Evolutionary conservation across 805 yeast genomes (phyloP).

Genomic region (Candida koratica): DNA sequence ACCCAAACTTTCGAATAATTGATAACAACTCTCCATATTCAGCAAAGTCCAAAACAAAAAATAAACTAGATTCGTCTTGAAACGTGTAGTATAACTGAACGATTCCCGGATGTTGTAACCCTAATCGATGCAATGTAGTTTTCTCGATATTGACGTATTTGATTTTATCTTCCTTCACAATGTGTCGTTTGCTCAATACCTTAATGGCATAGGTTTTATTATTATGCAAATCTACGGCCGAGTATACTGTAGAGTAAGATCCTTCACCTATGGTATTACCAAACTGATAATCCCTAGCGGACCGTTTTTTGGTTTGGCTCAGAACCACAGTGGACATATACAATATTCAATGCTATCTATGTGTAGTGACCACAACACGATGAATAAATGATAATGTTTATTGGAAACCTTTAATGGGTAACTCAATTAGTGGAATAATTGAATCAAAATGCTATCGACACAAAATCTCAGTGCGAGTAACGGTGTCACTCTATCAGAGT

Average conservation of each 20-base stretch:
- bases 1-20: constrained; percentile 71
- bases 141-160: constrained; percentile 96
- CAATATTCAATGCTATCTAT: too few species aligned
- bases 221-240: constrained; percentile 75
- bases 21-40: constrained; percentile 91
- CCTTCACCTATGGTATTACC: constrained; percentile 93
- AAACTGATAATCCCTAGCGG: constrained; percentile 83
- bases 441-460: too few species aligned
- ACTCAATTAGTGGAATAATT: too few species aligned
- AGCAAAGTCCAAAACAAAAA: constrained; percentile 91
- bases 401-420: too few species aligned
- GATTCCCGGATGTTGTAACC: constrained; percentile 87
- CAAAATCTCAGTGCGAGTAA: too few species aligned
- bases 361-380: too few species aligned
- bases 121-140: constrained; percentile 78
- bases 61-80: constrained; percentile 83
- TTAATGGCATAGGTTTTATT: constrained; percentile 83
- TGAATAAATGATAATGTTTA: too few species aligned
- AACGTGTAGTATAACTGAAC: constrained; percentile 90
- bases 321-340: constrained; percentile 1
- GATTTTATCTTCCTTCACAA: constrained; percentile 88
- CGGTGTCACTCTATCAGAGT: too few species aligned
- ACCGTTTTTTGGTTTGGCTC: constrained; percentile 28
- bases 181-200: constrained; percentile 86
- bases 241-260: constrained; percentile 88